Evolutionary conservation across 2,329 filamentous ascomycete species (phyloP).

Genomic region (Fusarium sororula): DNA sequence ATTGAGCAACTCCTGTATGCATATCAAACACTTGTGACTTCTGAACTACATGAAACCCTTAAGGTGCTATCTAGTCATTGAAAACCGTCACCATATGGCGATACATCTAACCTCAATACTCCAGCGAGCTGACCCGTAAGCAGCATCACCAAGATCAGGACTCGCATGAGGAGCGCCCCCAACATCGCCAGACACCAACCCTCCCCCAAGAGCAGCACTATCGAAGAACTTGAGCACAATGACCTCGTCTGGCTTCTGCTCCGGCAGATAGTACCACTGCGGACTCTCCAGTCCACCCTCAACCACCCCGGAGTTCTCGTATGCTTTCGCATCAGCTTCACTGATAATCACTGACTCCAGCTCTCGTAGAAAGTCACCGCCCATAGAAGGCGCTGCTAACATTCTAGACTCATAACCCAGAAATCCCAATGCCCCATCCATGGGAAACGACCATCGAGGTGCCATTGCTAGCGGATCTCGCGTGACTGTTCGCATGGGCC

Average conservation of each 20-base stretch:
- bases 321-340: background rate
- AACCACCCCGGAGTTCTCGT: background rate
- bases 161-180: background rate
- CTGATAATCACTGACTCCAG: background rate
- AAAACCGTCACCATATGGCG: background rate
- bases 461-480: background rate
- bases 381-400: background rate
- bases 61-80: background rate
- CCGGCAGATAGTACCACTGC: background rate
- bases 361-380: background rate
- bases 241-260: background rate
- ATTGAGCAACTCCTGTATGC: background rate
- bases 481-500: background rate
- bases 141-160: background rate
- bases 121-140: background rate
- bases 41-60: background rate
- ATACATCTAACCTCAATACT: background rate
- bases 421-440: background rate
- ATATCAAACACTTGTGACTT: background rate
- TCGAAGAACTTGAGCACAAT: background rate
- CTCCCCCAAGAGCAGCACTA: background rate
- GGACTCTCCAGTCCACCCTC: background rate
- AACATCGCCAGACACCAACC: background rate
- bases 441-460: background rate
- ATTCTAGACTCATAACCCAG: background rate